Evolutionary conservation across 2,329 filamentous ascomycete species (phyloP).

Genomic region (Thielaviopsis punctulata): DNA sequence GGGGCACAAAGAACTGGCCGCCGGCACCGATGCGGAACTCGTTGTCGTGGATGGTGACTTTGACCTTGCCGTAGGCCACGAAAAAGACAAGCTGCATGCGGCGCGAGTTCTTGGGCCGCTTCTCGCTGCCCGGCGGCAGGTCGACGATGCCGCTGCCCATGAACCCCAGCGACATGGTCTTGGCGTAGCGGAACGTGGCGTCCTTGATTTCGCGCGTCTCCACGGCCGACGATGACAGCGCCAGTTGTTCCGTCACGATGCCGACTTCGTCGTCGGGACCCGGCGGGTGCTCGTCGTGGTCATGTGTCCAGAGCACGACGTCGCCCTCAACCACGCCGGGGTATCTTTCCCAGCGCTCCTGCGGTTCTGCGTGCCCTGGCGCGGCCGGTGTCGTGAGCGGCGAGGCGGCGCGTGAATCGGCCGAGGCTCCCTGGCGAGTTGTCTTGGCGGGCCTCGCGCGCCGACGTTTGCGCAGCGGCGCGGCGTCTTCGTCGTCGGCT

Average conservation of each 20-base stretch:
- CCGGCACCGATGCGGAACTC: constrained; percentile 72
- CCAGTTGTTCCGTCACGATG: constrained; percentile 36
- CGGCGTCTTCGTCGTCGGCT: constrained; percentile 39
- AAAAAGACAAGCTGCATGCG: constrained; percentile 98
- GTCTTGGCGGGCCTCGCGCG: constrained; percentile 10
- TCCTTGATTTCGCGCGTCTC: constrained; percentile 40
- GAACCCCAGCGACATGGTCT: constrained; percentile 69
- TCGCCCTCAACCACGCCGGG: constrained; percentile 46
- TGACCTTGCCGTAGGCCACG: constrained; percentile 65
- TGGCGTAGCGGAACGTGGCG: constrained; percentile 72
- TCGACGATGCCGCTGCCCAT: constrained; percentile 85
- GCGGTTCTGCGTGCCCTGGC: constrained; percentile 36
- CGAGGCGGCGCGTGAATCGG: not conserved
- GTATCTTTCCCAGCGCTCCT: constrained; percentile 56
- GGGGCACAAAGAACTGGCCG: constrained; percentile 84
- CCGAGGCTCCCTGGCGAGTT: not conserved
- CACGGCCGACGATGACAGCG: constrained; percentile 37
- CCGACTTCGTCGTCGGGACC: constrained; percentile 37
- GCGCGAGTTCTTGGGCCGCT: constrained; percentile 78
- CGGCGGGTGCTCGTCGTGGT: constrained; percentile 36
- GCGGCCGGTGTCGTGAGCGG: constrained; percentile 19
- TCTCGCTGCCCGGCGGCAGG: constrained; percentile 64
- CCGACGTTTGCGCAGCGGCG: constrained; percentile 17
- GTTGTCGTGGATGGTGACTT: constrained; percentile 59
- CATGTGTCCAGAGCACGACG: constrained; percentile 45